Evolutionary conservation across 2,329 filamentous ascomycete species (phyloP).

Genomic region (Hymenoscyphus fraxineus): DNA sequence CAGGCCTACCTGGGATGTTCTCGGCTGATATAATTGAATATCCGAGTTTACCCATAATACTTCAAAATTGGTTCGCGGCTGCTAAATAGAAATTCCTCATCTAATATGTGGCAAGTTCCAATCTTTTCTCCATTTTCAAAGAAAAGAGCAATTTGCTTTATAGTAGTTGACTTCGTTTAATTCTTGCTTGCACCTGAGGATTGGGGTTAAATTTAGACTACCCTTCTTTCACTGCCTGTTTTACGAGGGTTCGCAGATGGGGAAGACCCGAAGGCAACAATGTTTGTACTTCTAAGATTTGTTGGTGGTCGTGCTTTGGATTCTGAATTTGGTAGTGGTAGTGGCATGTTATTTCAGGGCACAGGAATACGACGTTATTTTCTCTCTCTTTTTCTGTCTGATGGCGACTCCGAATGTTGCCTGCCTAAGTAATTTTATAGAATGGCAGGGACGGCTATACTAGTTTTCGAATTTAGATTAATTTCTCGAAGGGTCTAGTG

Average conservation of each 20-base stretch:
- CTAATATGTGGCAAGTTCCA: not conserved
- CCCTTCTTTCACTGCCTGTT: not conserved
- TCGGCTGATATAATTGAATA: not conserved
- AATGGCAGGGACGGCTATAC: not conserved
- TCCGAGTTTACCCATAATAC: not conserved
- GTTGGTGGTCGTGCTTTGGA: not conserved
- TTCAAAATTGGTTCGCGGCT: not conserved
- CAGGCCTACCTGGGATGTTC: not conserved
- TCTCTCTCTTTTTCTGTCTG: not conserved
- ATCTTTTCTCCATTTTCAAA: not conserved
- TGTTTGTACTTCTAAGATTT: not conserved
- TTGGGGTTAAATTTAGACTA: not conserved
- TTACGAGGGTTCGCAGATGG: not conserved
- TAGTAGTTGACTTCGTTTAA: not conserved
- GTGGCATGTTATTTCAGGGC: no score
- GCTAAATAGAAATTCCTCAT: not conserved
- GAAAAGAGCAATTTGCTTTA: not conserved
- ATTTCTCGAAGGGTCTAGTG: not conserved
- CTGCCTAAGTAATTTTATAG: not conserved
- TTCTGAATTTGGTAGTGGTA: not conserved
- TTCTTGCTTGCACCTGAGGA: not conserved
- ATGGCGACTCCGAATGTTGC: not conserved
- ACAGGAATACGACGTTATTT: no score
- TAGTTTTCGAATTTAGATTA: not conserved
- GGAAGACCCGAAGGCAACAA: constrained; percentile 1